Evolutionary conservation across 176 grass and related monocot genomes (phyloP).

Genomic region (Musa schizocarpa): DNA sequence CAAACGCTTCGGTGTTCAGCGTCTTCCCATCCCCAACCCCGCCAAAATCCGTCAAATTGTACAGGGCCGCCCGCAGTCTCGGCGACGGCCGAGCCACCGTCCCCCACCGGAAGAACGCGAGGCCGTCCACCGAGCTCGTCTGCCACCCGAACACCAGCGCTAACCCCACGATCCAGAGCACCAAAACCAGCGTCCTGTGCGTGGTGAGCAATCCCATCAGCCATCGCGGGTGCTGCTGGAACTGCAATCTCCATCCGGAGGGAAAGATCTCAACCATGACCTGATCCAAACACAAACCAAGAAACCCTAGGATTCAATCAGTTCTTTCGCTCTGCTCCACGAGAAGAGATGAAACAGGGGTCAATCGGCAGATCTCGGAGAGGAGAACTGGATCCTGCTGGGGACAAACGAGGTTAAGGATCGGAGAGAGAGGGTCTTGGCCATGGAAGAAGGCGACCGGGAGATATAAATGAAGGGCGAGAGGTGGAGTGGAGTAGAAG

Average conservation of each 20-base stretch:
- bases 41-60: conserved; percentile 71
- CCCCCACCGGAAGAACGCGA: neutral
- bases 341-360: neutral
- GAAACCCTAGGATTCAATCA: neutral
- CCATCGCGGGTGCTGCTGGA: conserved; percentile 4
- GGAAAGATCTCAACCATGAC: neutral
- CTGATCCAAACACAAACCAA: neutral
- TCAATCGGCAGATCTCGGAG: neutral
- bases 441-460: neutral
- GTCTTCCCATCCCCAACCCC: conserved; percentile 58
- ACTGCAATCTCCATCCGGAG: neutral
- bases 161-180: neutral
- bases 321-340: neutral
- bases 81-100: neutral
- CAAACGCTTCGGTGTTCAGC: conserved; percentile 57
- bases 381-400: neutral
- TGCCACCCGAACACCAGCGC: conserved; percentile 1
- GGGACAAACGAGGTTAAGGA: neutral
- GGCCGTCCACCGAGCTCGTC: neutral
- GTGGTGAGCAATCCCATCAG: neutral
- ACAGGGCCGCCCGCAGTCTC: conserved; percentile 19
- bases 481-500: neutral
- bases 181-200: neutral
- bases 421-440: neutral
- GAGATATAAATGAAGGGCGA: neutral